Conservation (phyloP, 768 basidiomycete genomes). For the Tephrocybe sp. region DNA sequence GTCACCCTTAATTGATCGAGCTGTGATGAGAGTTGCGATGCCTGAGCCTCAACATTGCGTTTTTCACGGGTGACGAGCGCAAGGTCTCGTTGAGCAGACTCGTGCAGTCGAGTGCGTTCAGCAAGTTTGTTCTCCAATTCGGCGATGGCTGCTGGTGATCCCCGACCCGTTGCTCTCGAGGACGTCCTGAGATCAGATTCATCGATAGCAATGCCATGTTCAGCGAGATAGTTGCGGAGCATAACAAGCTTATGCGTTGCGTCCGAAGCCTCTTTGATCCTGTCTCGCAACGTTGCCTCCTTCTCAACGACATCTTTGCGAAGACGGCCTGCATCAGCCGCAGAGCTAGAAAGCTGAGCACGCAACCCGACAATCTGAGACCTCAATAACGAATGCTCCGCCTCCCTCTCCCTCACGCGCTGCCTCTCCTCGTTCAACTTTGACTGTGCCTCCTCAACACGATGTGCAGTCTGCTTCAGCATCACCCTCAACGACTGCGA, state of each 20-base stretch:
- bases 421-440: constrained; percentile 70
- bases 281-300: constrained; percentile 65
- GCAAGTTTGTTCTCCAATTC: constrained; percentile 81
- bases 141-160: constrained; percentile 46
- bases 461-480: constrained; percentile 75
- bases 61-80: constrained; percentile 63
- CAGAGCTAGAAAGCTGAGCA: constrained; percentile 65
- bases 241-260: constrained; percentile 72
- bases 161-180: constrained; percentile 36
- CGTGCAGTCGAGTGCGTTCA: constrained; percentile 70
- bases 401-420: constrained; percentile 61
- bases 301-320: constrained; percentile 69
- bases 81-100: constrained; percentile 76
- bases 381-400: constrained; percentile 62
- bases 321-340: constrained; percentile 67
- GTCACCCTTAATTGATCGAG: constrained; percentile 65
- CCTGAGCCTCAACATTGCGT: constrained; percentile 73
- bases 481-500: constrained; percentile 72
- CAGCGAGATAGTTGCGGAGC: constrained; percentile 84
- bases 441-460: constrained; percentile 65
- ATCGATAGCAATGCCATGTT: constrained; percentile 80
- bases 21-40: constrained; percentile 61
- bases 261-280: constrained; percentile 65
- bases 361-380: constrained; percentile 77
- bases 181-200: constrained; percentile 63